These are phyloP conservation scores for Didymella exigua DNA, from an alignment of 2,329 filamentous ascomycete genomes.

Conservation along the genomic window DNA sequence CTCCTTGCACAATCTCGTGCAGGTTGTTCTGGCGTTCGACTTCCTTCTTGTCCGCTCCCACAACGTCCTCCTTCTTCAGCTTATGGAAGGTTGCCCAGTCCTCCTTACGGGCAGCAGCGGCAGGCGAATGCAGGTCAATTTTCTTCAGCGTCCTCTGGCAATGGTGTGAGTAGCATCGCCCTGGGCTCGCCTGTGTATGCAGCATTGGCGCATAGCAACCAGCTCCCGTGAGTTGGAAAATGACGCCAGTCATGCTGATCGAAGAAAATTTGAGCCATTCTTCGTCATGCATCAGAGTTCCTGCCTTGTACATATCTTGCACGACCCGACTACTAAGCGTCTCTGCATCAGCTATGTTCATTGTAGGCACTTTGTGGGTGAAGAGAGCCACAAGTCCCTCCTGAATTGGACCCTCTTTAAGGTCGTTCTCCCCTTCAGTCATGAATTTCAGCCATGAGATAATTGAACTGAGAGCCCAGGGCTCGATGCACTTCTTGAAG, in stretches of 20 bases:
- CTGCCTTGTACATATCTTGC: constrained; percentile 76
- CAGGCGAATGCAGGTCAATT: constrained; percentile 80
- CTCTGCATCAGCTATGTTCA: constrained; percentile 98
- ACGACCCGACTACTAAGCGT: constrained; percentile 79
- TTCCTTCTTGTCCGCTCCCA: constrained; percentile 79
- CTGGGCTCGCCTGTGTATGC: constrained; percentile 70
- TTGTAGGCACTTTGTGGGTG: constrained; percentile 92
- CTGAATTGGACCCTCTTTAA: constrained; percentile 82
- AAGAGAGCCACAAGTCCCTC: constrained; percentile 90
- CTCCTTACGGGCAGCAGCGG: constrained; percentile 67
- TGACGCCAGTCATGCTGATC: constrained; percentile 81
- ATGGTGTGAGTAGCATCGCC: constrained; percentile 90
- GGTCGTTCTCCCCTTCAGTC: constrained; percentile 87
- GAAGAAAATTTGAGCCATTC: constrained; percentile 96
- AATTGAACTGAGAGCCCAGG: constrained; percentile 91
- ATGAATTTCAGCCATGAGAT: constrained; percentile 85
- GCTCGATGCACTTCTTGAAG: constrained; percentile 83
- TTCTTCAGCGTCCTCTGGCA: constrained; percentile 95
- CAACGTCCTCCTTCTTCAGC: constrained; percentile 76
- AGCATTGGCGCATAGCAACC: constrained; percentile 90
- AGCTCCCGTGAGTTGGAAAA: constrained; percentile 89
- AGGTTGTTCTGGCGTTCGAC: constrained; percentile 91
- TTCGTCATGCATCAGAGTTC: constrained; percentile 83
- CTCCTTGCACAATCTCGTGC: constrained; percentile 92
- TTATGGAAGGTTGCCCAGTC: constrained; percentile 93